These are phyloP conservation scores for Termitomyces sp. DNA, from an alignment of 768 basidiomycete genomes.

Conservation along the genomic window DNA sequence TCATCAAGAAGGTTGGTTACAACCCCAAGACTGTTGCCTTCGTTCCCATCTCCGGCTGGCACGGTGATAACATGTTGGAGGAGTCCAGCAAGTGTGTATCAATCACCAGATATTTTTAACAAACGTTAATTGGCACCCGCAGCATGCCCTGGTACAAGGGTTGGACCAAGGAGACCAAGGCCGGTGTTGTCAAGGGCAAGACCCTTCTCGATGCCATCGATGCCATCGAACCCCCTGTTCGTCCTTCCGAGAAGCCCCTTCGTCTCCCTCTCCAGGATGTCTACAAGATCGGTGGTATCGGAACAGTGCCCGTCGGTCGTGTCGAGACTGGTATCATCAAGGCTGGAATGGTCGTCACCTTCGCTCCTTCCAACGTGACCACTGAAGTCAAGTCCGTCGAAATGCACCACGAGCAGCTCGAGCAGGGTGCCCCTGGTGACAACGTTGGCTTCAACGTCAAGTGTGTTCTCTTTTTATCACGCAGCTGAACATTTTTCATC, in stretches of 20 bases:
- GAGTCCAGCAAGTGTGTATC: constrained; percentile 82
- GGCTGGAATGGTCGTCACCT: constrained; percentile 98
- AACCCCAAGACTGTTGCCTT: constrained; percentile 98
- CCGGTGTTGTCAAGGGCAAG: constrained; percentile 93
- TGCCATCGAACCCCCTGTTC: constrained; percentile 95
- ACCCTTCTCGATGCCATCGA: constrained; percentile 99
- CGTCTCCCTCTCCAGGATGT: constrained; percentile 99
- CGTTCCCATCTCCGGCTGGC: constrained; percentile 99
- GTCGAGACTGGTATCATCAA: constrained; percentile 99
- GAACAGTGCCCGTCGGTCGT: constrained; percentile 99
- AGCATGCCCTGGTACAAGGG: constrained; percentile 99
- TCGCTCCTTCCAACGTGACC: constrained; percentile 96
- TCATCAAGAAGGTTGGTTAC: constrained; percentile 99
- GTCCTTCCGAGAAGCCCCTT: constrained; percentile 99
- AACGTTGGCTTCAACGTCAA: constrained; percentile 99
- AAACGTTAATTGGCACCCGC: constrained; percentile 20
- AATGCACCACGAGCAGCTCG: constrained; percentile 99
- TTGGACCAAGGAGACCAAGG: constrained; percentile 96
- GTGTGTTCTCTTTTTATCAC: constrained; percentile 38
- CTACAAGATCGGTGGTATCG: constrained; percentile 99
- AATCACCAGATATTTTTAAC: constrained; percentile 8
- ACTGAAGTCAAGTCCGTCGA: constrained; percentile 99
- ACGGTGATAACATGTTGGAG: constrained; percentile 99
- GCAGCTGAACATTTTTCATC: not conserved
- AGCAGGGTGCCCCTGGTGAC: constrained; percentile 93